Evolutionary conservation across 148 eudicot genomes (phyloP).

Genomic region (Linanthus parryae): DNA sequence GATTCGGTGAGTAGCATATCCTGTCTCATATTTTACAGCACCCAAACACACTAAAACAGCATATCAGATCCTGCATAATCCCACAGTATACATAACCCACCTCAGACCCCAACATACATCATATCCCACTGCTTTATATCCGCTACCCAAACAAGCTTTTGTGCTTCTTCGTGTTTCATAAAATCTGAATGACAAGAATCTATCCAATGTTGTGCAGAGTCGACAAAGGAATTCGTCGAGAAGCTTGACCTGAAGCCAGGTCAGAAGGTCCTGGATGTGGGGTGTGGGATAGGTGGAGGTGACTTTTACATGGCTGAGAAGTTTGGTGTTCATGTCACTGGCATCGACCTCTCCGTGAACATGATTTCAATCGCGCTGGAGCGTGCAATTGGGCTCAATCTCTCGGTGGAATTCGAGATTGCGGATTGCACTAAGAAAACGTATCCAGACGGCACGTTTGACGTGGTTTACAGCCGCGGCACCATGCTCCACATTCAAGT

Average conservation of each 20-base stretch:
- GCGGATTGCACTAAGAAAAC: conserved; percentile 89
- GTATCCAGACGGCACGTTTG: conserved; percentile 67
- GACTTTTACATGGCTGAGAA: conserved; percentile 95
- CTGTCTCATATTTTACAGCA: no score
- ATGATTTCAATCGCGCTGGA: conserved; percentile 91
- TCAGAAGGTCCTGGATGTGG: conserved; percentile 88
- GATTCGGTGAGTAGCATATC: conserved; percentile 65
- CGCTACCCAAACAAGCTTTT: no score
- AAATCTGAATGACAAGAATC: no score
- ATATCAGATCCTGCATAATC: no score
- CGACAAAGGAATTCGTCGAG: conserved; percentile 79
- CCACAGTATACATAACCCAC: no score
- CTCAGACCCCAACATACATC: no score
- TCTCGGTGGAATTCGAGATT: conserved; percentile 89
- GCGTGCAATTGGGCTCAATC: conserved; percentile 73
- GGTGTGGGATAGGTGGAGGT: conserved; percentile 96
- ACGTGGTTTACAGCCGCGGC: conserved; percentile 92
- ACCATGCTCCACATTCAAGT: conserved; percentile 96
- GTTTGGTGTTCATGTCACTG: conserved; percentile 74
- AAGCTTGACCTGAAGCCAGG: conserved; percentile 83
- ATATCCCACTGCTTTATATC: no score
- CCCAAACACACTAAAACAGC: no score
- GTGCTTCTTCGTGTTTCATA: no score
- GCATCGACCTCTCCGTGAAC: conserved; percentile 85
- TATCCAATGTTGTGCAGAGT: conserved; percentile 71